Percentiles rank a stretch among this genome's conserved stretches.
Evolutionary conservation across 345 rosid species (phyloP).

Genomic region (Linum tenue): DNA sequence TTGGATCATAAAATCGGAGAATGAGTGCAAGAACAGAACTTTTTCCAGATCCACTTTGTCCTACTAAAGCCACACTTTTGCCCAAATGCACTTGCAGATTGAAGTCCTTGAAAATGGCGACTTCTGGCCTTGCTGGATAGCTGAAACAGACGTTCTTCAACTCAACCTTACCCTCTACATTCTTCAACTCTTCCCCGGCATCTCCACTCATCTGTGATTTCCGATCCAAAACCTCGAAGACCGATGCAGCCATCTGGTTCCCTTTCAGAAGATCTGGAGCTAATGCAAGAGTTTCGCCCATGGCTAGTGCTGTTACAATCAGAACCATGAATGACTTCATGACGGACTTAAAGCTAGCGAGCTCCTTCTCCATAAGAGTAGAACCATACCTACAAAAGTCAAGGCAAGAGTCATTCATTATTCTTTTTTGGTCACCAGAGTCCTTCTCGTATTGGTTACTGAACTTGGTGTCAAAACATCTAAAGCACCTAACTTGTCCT

Average conservation of each 20-base stretch:
- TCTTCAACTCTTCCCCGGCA: conserved; percentile 47
- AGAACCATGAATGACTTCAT: conserved; percentile 96
- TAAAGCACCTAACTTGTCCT: too few species aligned
- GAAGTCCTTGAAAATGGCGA: conserved; percentile 58
- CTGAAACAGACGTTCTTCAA: conserved; percentile 57
- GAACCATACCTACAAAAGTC: conserved; percentile 70
- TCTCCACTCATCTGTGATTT: conserved; percentile 60
- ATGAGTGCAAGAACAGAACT: conserved; percentile 79
- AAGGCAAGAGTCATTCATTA: background rate
- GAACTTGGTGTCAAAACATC: too few species aligned
- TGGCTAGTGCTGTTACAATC: conserved; percentile 89
- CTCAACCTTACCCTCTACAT: conserved; percentile 69
- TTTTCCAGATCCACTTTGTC: conserved; percentile 97
- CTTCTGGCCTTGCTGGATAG: conserved; percentile 88
- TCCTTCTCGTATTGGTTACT: too few species aligned
- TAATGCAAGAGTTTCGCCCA: conserved; percentile 90
- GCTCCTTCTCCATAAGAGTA: conserved; percentile 73
- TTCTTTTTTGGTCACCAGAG: too few species aligned
- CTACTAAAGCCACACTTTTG: conserved; percentile 82
- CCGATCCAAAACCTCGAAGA: conserved; percentile 73
- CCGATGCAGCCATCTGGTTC: conserved; percentile 88
- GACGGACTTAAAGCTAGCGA: conserved; percentile 63
- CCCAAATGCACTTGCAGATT: conserved; percentile 58
- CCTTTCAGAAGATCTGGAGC: conserved; percentile 90
- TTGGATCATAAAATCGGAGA: conserved; percentile 88